Evolutionary conservation across 805 yeast genomes (phyloP).

Genomic region (Pichia eremophila): DNA sequence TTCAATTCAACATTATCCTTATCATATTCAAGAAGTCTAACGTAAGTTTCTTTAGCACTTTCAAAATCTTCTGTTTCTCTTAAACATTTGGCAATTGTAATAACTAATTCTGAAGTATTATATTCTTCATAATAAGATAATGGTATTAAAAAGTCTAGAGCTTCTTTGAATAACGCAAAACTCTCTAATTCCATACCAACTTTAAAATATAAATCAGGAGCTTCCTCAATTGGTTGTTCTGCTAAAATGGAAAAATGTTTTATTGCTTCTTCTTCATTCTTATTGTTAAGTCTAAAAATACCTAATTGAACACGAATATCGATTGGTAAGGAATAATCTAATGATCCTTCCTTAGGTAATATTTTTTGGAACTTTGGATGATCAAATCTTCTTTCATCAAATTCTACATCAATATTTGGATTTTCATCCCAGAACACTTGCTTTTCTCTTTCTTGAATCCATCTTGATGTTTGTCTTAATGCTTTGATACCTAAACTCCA

Average conservation of each 20-base stretch:
- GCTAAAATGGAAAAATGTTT: slow-evolving; percentile 55
- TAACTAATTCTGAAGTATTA: slow-evolving; percentile 40
- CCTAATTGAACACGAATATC: slow-evolving; percentile 84
- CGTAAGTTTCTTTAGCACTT: slow-evolving; percentile 54
- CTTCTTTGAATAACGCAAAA: slow-evolving; percentile 64
- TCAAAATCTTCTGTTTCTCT: slow-evolving; percentile 62
- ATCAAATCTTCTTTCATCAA: slow-evolving; percentile 59
- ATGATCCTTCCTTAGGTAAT: slow-evolving; percentile 29
- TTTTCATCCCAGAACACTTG: slow-evolving; percentile 61
- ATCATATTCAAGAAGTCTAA: slow-evolving; percentile 41
- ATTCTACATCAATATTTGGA: slow-evolving; percentile 63
- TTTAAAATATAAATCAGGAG: slow-evolving; percentile 63
- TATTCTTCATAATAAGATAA: slow-evolving; percentile 47
- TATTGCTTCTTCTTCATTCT: slow-evolving; percentile 60
- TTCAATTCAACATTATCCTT: slow-evolving; percentile 65
- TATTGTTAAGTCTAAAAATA: slow-evolving; percentile 54
- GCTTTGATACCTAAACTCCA: slow-evolving; percentile 55
- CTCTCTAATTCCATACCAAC: slow-evolving; percentile 70
- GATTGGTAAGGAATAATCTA: slow-evolving; percentile 56
- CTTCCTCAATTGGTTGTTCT: slow-evolving; percentile 44
- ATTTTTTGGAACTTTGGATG: slow-evolving; percentile 35
- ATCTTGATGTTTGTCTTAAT: slow-evolving; percentile 65
- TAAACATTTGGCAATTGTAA: slow-evolving; percentile 67
- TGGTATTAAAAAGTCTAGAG: slow-evolving; percentile 54
- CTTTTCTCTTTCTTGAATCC: slow-evolving; percentile 64